phyloP scores from a whole-genome alignment of 164 flowering plant species.

The Piper betle region DNA sequence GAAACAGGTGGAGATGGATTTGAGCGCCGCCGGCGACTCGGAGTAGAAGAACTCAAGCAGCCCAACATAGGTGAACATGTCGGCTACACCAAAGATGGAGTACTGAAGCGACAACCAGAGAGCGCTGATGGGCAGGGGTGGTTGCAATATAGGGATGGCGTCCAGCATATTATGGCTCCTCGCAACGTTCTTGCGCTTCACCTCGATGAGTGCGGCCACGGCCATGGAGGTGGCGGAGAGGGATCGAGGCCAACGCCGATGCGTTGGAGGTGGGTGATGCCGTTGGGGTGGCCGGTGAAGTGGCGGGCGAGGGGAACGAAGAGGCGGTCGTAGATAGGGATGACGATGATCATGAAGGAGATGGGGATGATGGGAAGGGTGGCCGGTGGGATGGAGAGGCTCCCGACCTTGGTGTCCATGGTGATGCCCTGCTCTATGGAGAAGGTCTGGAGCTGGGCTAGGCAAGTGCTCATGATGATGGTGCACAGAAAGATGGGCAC shows the following conservation, averaged over 20 bases:
- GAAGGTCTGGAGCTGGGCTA: slow-evolving; percentile 56
- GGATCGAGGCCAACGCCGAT: slow-evolving; percentile 37
- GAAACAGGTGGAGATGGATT: slow-evolving; percentile 33
- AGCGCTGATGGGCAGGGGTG: slow-evolving; percentile 32
- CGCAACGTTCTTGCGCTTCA: slow-evolving; percentile 24
- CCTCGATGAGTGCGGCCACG: slow-evolving; percentile 31
- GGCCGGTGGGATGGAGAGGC: slow-evolving; percentile 36
- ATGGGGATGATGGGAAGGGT: slow-evolving; percentile 41
- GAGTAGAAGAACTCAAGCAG: slow-evolving; percentile 47
- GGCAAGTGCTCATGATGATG: slow-evolving; percentile 43
- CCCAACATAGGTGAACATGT: slow-evolving; percentile 44
- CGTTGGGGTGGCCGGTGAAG: slow-evolving; percentile 30
- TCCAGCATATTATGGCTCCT: slow-evolving; percentile 27
- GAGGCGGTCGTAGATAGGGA: slow-evolving; percentile 34
- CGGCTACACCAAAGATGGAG: slow-evolving; percentile 48
- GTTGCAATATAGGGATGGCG: slow-evolving; percentile 26
- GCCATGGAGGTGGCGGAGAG: slow-evolving; percentile 40
- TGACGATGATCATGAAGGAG: slow-evolving; percentile 25
- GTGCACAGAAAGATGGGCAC: slow-evolving; percentile 40
- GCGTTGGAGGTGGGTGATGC: slow-evolving; percentile 45
- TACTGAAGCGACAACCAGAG: slow-evolving; percentile 44
- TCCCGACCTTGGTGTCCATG: slow-evolving; percentile 34
- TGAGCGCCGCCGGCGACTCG: slow-evolving; percentile 33
- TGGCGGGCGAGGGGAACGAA: slow-evolving; percentile 22
- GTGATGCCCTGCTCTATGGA: slow-evolving; percentile 46